Base-by-base conservation (phyloP, 208 protist genomes). In the Leptomonas pyrrhocoris region DNA sequence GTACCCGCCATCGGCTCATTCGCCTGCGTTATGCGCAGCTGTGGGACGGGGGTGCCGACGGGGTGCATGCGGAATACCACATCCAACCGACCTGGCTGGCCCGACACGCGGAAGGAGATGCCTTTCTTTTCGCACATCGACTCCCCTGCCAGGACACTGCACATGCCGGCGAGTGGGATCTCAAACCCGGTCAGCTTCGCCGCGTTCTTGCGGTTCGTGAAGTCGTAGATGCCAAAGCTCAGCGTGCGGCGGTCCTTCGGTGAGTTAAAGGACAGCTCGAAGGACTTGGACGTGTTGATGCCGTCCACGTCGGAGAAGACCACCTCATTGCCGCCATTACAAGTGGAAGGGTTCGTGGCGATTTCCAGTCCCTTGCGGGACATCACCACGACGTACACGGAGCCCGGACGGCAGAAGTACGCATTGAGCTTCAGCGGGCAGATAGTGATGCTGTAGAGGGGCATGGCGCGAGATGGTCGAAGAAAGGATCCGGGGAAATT, bases 61-160 rank as follows among this genome's bases (percentile, higher is more conserved):
- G 90, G 90, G 65, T 95, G 77, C 90, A 95, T 95, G 69, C 88
- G 86, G 57, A 95, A 95, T 27, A 95, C 86, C 30, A 90, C 82
- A 53, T 95, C 88, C 9, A 95, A 76, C 9, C 88, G 78, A 16
- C 88, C 85, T 0, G 90, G 86, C 53, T 85, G 82, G 12, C 86
- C 88, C 13, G 82, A 79, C 28, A 95, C 83, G 34, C 86, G 81
- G 66, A 95, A 95, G 0, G 90, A 92, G 64, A 95, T 88, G 42
- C 81, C 86, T 50, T 94, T 95, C 66, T 85, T 89, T 67, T 95
- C 90, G 69, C 90, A 95, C 76, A 95, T 92, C 38, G 80, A 85
- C 55, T 95, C 90, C 6, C 80, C 78, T 0, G 90, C 88, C 34
- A 95, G 79, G 0, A 95, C 88, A 68, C 90, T 95, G 84, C 90